These are phyloP conservation scores for Amanita rimosa DNA, from an alignment of 768 basidiomycete species.

Conservation along the genomic window DNA sequence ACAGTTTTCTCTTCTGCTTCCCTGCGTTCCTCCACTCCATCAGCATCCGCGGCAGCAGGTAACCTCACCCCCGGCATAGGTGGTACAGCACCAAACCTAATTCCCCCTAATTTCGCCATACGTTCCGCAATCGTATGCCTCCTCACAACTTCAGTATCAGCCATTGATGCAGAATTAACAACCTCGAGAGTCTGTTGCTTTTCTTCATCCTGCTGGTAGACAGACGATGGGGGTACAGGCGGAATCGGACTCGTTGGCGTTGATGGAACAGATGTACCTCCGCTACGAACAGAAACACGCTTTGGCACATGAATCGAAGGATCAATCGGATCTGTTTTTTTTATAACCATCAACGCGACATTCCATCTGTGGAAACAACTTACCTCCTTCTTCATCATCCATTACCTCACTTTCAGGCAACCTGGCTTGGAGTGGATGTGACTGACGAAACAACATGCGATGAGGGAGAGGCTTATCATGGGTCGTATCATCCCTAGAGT, in stretches of 20 bases:
- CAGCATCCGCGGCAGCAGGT: slow-evolving; percentile 13
- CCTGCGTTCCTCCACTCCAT: slow-evolving; percentile 9
- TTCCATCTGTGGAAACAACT: slow-evolving; percentile 11
- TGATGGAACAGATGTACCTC: background rate
- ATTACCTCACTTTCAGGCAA: slow-evolving; percentile 30
- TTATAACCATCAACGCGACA: slow-evolving; percentile 2
- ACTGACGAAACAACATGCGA: slow-evolving; percentile 12
- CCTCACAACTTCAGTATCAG: slow-evolving; percentile 39
- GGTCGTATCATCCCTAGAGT: background rate
- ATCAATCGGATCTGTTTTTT: slow-evolving; percentile 51
- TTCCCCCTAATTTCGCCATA: slow-evolving; percentile 89
- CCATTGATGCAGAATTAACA: slow-evolving; percentile 10
- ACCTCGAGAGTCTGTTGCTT: slow-evolving; percentile 9
- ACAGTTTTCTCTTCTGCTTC: slow-evolving; percentile 15
- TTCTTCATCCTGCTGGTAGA: slow-evolving; percentile 18
- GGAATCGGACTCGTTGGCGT: background rate
- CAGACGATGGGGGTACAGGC: background rate
- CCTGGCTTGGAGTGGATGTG: slow-evolving; percentile 14
- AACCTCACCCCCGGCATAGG: slow-evolving; percentile 25
- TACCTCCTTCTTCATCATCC: slow-evolving; percentile 56
- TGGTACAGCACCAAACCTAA: slow-evolving; percentile 71
- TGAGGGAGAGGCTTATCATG: slow-evolving; percentile 9
- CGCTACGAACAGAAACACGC: slow-evolving; percentile 12
- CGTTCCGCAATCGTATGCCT: slow-evolving; percentile 77
- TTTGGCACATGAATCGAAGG: slow-evolving; percentile 48